Evolutionary conservation across 768 basidiomycete genomes (phyloP).

Genomic region (Hericium alpestre): DNA sequence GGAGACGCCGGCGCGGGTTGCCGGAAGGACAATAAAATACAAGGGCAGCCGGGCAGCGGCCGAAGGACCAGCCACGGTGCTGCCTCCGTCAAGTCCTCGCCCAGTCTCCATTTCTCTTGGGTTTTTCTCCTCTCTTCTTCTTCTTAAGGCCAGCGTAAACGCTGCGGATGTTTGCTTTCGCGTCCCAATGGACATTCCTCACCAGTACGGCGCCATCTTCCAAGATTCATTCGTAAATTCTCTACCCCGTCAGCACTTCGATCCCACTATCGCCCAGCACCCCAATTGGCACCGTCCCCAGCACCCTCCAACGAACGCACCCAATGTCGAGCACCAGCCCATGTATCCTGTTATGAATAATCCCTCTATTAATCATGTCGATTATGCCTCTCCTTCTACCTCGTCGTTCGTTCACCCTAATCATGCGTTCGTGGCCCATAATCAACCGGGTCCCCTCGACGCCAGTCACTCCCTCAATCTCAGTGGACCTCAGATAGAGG

Average conservation of each 20-base stretch:
- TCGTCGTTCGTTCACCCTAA: slow-evolving; percentile 8
- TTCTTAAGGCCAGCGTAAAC: neutral
- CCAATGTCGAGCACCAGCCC: slow-evolving; percentile 12
- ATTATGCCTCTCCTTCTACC: slow-evolving; percentile 12
- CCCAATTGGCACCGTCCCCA: slow-evolving; percentile 16
- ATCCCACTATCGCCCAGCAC: slow-evolving; percentile 5
- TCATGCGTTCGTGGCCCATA: slow-evolving; percentile 6
- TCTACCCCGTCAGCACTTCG: slow-evolving; percentile 13
- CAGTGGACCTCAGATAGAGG: slow-evolving; percentile 9
- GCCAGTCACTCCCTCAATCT: slow-evolving; percentile 8
- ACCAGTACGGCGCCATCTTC: slow-evolving; percentile 10
- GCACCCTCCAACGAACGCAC: slow-evolving; percentile 11
- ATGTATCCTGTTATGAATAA: slow-evolving; percentile 15
- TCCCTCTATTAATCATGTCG: slow-evolving; percentile 14
- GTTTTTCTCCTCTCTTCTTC: slow-evolving; percentile 1
- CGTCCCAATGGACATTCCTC: slow-evolving; percentile 12
- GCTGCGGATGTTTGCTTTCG: slow-evolving; percentile 11
- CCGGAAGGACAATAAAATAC: neutral
- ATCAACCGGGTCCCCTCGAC: slow-evolving; percentile 2
- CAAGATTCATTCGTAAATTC: slow-evolving; percentile 11
- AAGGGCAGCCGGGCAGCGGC: neutral
- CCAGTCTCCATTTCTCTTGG: neutral
- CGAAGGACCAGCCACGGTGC: neutral
- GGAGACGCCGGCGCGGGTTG: neutral
- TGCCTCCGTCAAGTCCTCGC: neutral